A percentile compares a stretch with the other conserved stretches of the same genome.
Conservation (phyloP, 192 early-diverging fungal genomes). For the Chytriomyces confervae region DNA sequence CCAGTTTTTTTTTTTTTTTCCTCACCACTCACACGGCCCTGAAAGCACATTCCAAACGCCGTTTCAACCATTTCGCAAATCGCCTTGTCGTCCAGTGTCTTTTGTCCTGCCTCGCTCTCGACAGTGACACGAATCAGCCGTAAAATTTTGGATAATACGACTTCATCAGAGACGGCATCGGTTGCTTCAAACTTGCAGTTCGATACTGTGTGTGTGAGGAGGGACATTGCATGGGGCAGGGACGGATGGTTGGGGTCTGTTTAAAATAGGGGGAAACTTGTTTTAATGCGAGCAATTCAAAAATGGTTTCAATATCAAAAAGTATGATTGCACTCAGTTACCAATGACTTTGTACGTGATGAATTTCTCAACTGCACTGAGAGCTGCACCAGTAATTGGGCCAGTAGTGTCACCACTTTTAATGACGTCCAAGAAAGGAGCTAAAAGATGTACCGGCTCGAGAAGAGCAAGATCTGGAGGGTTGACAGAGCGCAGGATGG, state of each 20-base stretch:
- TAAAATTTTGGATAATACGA: slow-evolving; percentile 89
- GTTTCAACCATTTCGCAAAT: slow-evolving; percentile 98
- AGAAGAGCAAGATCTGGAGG: slow-evolving; percentile 45
- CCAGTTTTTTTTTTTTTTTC: background rate
- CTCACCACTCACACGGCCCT: slow-evolving; percentile 80
- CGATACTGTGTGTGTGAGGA: slow-evolving; percentile 81
- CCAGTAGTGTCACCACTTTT: slow-evolving; percentile 92
- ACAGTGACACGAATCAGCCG: slow-evolving; percentile 78
- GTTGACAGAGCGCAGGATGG: background rate
- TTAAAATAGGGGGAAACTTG: background rate
- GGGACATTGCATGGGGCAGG: slow-evolving; percentile 72
- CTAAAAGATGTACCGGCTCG: slow-evolving; percentile 71
- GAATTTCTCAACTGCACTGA: slow-evolving; percentile 89
- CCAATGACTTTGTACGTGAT: slow-evolving; percentile 79
- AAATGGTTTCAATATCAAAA: background rate
- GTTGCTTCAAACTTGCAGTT: slow-evolving; percentile 97
- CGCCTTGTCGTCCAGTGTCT: slow-evolving; percentile 84
- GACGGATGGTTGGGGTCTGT: slow-evolving; percentile 67
- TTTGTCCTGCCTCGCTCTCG: slow-evolving; percentile 65
- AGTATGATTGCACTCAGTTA: background rate
- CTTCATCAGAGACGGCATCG: slow-evolving; percentile 91
- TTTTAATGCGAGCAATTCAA: background rate
- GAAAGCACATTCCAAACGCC: slow-evolving; percentile 96
- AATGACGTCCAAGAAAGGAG: slow-evolving; percentile 93
- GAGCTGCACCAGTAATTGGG: slow-evolving; percentile 90